These are phyloP conservation scores for Canavalia gladiata DNA, from an alignment of 306 rosid genomes.

Conservation along the genomic window DNA sequence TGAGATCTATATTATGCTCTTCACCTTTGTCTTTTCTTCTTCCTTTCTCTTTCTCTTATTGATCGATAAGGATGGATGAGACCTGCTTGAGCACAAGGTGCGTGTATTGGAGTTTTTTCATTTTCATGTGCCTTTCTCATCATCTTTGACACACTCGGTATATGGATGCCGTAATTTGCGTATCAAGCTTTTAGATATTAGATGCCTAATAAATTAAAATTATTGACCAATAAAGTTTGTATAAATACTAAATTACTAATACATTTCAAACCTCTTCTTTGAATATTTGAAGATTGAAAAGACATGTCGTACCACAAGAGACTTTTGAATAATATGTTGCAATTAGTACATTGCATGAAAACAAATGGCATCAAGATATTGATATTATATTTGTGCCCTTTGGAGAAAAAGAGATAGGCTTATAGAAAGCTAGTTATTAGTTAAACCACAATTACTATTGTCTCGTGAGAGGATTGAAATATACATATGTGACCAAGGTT, in stretches of 20 bases:
- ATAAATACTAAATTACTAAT: background rate
- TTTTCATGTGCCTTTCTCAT: slow-evolving; percentile 1
- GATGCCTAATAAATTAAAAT: background rate
- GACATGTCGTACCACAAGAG: slow-evolving; percentile 19
- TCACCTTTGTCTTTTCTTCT: background rate
- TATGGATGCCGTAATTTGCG: slow-evolving; percentile 45
- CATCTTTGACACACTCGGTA: background rate
- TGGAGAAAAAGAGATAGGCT: background rate
- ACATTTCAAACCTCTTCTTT: background rate
- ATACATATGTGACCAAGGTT: too few relatives aligned
- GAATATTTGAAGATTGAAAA: background rate
- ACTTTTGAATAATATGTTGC: slow-evolving; percentile 19
- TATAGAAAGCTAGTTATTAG: background rate
- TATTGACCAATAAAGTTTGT: slow-evolving; percentile 1
- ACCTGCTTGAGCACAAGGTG: slow-evolving; percentile 8
- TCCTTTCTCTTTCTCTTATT: slow-evolving; percentile 3
- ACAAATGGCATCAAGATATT: background rate
- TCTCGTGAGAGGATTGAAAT: background rate
- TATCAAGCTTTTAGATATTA: slow-evolving; percentile 1
- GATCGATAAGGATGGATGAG: slow-evolving; percentile 29
- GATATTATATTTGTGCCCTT: background rate
- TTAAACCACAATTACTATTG: background rate
- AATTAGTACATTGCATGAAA: background rate
- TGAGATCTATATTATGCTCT: too few relatives aligned
- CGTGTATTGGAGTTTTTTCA: background rate